Conservation (phyloP, 345 rosid species). For the Nasturtium officinale region DNA sequence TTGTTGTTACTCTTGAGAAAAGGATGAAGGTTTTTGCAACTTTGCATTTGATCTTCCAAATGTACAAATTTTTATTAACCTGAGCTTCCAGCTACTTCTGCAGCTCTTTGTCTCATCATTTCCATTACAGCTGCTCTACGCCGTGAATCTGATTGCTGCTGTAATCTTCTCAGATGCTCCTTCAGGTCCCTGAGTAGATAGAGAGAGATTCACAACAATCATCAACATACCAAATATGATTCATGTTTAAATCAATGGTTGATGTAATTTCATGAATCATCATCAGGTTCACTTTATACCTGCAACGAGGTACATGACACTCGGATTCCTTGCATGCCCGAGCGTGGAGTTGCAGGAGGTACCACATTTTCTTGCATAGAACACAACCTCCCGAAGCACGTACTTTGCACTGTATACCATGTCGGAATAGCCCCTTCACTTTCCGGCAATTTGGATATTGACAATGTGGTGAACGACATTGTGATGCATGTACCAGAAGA, state of each 20-base stretch:
- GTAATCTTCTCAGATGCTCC: constrained; percentile 94
- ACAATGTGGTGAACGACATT: constrained; percentile 83
- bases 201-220: constrained; percentile 8
- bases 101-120: constrained; percentile 99
- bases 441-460: constrained; percentile 98
- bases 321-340: constrained; percentile 98
- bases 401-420: constrained; percentile 89
- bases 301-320: constrained; percentile 99
- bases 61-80: constrained; percentile 56
- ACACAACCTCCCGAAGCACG: constrained; percentile 98
- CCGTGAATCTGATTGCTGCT: constrained; percentile 97
- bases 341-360: constrained; percentile 97
- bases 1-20: constrained; percentile 18
- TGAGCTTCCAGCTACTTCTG: constrained; percentile 92
- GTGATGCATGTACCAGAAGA: constrained; percentile 97
- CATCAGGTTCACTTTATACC: constrained; percentile 49
- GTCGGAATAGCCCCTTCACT: constrained; percentile 97
- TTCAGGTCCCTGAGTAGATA: constrained; percentile 74
- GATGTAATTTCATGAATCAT: neutral
- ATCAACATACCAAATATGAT: constrained; percentile 9
- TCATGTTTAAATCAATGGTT: neutral
- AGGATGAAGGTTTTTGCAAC: neutral
- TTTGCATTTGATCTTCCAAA: constrained; percentile 31
- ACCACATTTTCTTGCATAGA: constrained; percentile 98
- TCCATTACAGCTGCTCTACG: constrained; percentile 99